phyloP scores from a whole-genome alignment of 2,329 filamentous ascomycete genomes.

The Phyllosticta ampelicida region DNA sequence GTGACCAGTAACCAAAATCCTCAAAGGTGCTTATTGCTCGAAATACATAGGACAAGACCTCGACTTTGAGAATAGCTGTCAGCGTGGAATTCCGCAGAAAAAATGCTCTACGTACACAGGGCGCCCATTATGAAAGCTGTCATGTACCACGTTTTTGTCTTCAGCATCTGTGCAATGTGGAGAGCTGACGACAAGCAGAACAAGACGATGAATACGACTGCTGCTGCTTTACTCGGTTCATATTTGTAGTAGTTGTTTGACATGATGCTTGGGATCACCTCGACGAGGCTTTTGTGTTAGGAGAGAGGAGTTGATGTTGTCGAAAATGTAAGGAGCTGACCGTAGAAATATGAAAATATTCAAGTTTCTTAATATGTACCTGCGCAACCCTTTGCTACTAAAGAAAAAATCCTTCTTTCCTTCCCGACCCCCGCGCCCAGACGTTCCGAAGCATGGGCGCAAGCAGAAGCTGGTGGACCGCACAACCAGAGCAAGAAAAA shows the following conservation, averaged over 20 bases:
- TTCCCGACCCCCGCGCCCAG: not conserved
- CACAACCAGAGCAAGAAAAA: not conserved
- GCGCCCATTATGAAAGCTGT: constrained; percentile 43
- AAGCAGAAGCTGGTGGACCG: not conserved
- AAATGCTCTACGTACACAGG: constrained; percentile 29
- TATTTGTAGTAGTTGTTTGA: constrained; percentile 19
- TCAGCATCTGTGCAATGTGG: constrained; percentile 30
- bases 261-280: not conserved
- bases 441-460: not conserved
- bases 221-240: constrained; percentile 18
- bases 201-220: constrained; percentile 20
- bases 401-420: not conserved
- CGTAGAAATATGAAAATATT: not conserved
- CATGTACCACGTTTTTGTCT: constrained; percentile 39
- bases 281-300: too few relatives aligned
- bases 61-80: constrained; percentile 27
- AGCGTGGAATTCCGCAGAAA: not conserved
- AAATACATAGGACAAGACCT: constrained; percentile 41
- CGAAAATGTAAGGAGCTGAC: not conserved
- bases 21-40: constrained; percentile 22
- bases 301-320: not conserved
- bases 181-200: constrained; percentile 20
- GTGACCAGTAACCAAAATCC: constrained; percentile 19
- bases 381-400: not conserved
- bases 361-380: not conserved